phyloP scores from a whole-genome alignment of 768 basidiomycete genomes.

The Pleurotus citrinopileatus region DNA sequence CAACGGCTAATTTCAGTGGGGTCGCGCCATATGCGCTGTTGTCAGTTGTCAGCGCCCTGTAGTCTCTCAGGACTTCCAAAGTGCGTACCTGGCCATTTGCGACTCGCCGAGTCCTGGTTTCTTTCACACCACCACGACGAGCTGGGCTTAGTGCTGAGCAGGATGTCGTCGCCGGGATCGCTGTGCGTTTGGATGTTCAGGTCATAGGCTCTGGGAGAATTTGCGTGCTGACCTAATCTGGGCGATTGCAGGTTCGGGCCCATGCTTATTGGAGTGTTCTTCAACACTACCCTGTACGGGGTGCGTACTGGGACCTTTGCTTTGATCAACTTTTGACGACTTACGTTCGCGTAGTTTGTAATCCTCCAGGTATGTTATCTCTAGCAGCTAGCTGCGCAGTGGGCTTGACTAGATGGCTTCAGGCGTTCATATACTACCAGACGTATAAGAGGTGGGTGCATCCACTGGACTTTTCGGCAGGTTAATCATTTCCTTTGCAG shows the following conservation, averaged over 20 bases:
- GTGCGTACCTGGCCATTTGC: too few relatives aligned
- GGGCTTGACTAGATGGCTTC: neutral
- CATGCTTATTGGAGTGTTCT: constrained; percentile 17
- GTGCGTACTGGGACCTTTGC: neutral
- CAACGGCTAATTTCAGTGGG: too few relatives aligned
- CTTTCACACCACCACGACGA: too few relatives aligned
- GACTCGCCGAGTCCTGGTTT: too few relatives aligned
- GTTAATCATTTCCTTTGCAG: constrained; percentile 13
- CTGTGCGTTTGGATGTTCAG: neutral
- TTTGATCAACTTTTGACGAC: constrained; percentile 21
- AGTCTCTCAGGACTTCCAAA: too few relatives aligned
- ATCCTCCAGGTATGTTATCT: neutral
- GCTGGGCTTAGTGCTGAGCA: too few relatives aligned
- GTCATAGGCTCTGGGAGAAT: neutral
- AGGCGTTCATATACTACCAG: constrained; percentile 35
- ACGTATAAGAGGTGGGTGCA: constrained; percentile 27
- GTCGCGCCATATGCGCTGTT: too few relatives aligned
- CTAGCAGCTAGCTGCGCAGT: neutral
- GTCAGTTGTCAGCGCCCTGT: too few relatives aligned
- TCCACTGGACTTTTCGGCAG: neutral
- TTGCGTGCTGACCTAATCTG: neutral
- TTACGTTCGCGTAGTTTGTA: neutral
- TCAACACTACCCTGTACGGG: constrained; percentile 19
- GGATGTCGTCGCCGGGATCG: too few relatives aligned
- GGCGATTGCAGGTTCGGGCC: constrained; percentile 15